These are phyloP conservation scores for Penicillium fimorum DNA, from an alignment of 495 filamentous ascomycete genomes.

Conservation along the genomic window DNA sequence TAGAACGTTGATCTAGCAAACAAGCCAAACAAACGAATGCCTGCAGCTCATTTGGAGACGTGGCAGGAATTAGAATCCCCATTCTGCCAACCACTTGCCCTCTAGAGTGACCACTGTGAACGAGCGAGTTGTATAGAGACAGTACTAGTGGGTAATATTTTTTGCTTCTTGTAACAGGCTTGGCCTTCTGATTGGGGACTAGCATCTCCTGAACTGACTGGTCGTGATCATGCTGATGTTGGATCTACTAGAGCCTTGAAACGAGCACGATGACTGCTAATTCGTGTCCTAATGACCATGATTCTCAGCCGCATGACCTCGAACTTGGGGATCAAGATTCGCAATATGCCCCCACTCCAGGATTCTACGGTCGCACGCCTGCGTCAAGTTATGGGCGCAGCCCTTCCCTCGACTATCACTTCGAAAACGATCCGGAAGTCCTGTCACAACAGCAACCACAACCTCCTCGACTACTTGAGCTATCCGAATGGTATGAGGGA, in stretches of 20 bases:
- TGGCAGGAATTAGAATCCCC: slow-evolving; percentile 9
- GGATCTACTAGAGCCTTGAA: neutral
- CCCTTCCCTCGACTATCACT: slow-evolving; percentile 11
- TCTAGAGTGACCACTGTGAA: slow-evolving; percentile 2
- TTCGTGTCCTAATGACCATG: slow-evolving; percentile 2
- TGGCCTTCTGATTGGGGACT: slow-evolving; percentile 7
- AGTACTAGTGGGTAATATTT: slow-evolving; percentile 14
- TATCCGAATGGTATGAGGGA: slow-evolving; percentile 15
- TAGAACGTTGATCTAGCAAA: slow-evolving; percentile 12
- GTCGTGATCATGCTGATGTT: slow-evolving; percentile 12
- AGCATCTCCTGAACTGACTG: slow-evolving; percentile 11
- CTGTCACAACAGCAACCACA: slow-evolving; percentile 6
- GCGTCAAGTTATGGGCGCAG: slow-evolving; percentile 7
- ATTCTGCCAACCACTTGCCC: neutral
- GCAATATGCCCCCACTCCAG: slow-evolving; percentile 20
- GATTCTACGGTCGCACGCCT: slow-evolving; percentile 12
- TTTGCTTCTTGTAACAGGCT: slow-evolving; percentile 12
- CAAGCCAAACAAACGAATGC: slow-evolving; percentile 6
- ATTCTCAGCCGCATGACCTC: slow-evolving; percentile 3
- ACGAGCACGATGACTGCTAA: slow-evolving; percentile 6
- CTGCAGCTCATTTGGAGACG: slow-evolving; percentile 9
- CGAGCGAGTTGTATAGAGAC: slow-evolving; percentile 11
- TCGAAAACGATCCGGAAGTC: slow-evolving; percentile 9
- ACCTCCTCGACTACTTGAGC: slow-evolving; percentile 14
- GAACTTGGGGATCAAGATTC: slow-evolving; percentile 7